Conservation (phyloP, 495 filamentous ascomycete species). For the Alectoria sarmentosa region DNA sequence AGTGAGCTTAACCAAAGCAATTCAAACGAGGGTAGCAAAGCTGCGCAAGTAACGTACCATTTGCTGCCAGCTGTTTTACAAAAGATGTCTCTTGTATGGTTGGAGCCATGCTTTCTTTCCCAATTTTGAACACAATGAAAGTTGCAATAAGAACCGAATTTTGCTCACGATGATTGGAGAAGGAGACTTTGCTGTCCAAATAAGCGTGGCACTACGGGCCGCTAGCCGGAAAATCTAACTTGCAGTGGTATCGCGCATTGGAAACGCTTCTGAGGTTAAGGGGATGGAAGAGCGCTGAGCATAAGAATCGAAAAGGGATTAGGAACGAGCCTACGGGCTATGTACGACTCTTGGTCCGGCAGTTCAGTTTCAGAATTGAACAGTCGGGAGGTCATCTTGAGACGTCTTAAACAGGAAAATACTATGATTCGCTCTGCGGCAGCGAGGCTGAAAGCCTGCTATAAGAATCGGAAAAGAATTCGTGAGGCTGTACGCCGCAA, state of each 20-base stretch:
- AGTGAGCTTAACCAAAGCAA: not conserved
- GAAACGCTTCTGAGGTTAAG: not conserved
- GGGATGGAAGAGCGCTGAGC: not conserved
- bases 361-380: not conserved
- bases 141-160: not conserved
- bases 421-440: too few species aligned
- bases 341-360: not conserved
- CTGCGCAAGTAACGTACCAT: constrained; percentile 46
- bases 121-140: not conserved
- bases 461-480: not conserved
- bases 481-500: not conserved
- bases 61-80: constrained; percentile 68
- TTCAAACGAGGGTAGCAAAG: not conserved
- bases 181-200: not conserved
- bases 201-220: constrained; percentile 6
- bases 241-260: not conserved
- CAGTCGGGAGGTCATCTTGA: too few species aligned
- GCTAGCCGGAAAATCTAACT: not conserved
- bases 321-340: not conserved
- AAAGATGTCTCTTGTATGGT: constrained; percentile 58
- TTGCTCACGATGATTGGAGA: constrained; percentile 5
- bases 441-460: not conserved
- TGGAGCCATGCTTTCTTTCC: constrained; percentile 34
- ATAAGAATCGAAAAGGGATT: not conserved
- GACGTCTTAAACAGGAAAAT: too few species aligned